A percentile compares a stretch with the other conserved stretches of the same genome.
Evolutionary conservation across 139 green algal genomes (phyloP).

Genomic region (Chlorella sp.): DNA sequence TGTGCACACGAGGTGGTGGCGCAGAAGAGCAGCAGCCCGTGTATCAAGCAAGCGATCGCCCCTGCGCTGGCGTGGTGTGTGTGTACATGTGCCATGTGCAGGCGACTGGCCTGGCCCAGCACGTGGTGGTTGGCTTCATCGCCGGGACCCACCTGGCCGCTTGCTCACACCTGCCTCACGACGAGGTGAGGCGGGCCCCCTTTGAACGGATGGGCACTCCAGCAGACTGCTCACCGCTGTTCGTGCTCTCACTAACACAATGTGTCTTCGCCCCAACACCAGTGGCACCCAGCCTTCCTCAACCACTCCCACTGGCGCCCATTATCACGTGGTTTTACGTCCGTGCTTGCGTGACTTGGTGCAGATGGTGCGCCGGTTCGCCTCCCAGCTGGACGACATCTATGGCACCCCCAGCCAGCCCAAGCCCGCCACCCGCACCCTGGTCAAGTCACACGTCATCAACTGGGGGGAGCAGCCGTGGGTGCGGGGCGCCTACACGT

Average conservation of each 20-base stretch:
- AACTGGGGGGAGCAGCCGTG: slow-evolving; percentile 70
- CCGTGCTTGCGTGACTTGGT: too few species aligned
- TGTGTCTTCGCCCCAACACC: too few species aligned
- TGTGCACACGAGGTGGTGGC: too few species aligned
- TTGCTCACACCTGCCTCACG: slow-evolving; percentile 26
- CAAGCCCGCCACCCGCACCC: slow-evolving; percentile 28
- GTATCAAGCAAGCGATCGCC: too few species aligned
- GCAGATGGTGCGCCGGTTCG: slow-evolving; percentile 32
- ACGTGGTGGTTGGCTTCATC: slow-evolving; percentile 45
- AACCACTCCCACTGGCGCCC: too few species aligned
- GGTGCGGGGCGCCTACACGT: slow-evolving; percentile 66
- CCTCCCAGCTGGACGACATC: slow-evolving; percentile 70
- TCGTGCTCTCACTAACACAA: background rate
- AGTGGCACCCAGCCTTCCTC: too few species aligned
- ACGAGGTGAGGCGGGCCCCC: background rate
- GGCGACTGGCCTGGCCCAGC: background rate
- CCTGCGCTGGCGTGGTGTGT: too few species aligned
- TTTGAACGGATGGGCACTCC: background rate
- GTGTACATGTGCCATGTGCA: too few species aligned
- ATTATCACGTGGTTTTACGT: too few species aligned
- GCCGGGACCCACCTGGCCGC: slow-evolving; percentile 48
- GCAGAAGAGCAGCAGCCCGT: too few species aligned
- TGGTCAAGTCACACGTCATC: slow-evolving; percentile 24
- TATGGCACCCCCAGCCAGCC: slow-evolving; percentile 38
- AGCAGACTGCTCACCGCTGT: background rate